Percentiles rank a stretch among this genome's conserved stretches.
These are phyloP conservation scores for Aurinia saxatilis DNA, from an alignment of 345 rosid genomes.

Conservation along the genomic window DNA sequence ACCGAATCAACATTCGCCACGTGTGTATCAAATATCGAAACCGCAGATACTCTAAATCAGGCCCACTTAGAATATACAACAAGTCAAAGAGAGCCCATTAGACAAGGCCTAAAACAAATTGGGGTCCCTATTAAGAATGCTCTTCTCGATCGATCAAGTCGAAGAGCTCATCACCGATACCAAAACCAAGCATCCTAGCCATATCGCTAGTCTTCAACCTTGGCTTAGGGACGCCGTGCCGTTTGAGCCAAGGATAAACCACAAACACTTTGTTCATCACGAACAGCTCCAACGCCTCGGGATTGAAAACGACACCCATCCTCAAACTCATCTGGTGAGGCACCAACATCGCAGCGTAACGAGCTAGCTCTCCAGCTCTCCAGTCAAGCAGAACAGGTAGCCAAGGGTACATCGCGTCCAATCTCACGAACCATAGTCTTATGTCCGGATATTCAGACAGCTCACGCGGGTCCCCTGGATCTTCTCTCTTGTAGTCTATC, in stretches of 20 bases:
- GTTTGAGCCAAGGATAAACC: conserved; percentile 65
- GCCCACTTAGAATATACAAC: too few relatives aligned
- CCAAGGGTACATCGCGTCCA: conserved; percentile 81
- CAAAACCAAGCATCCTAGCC: conserved; percentile 94
- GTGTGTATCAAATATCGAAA: too few relatives aligned
- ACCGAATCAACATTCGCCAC: too few relatives aligned
- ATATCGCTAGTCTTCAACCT: conserved; percentile 67
- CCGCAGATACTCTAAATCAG: too few relatives aligned
- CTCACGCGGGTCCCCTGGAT: conserved; percentile 61
- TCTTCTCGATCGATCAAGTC: conserved; percentile 43
- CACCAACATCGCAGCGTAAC: conserved; percentile 51
- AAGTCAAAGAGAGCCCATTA: background rate
- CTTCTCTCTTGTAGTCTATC: conserved; percentile 62
- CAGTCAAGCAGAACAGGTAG: conserved; percentile 75
- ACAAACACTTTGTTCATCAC: conserved; percentile 68
- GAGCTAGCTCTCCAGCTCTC: conserved; percentile 92
- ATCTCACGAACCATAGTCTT: conserved; percentile 88
- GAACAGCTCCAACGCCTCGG: conserved; percentile 78
- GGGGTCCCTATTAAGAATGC: background rate
- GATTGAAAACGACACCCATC: conserved; percentile 86
- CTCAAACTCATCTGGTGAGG: conserved; percentile 93
- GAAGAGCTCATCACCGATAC: conserved; percentile 63
- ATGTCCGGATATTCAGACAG: conserved; percentile 75
- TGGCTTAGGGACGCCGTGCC: conserved; percentile 49
- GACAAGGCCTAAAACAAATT: background rate